These are phyloP conservation scores for Huntiella abstrusa DNA, from an alignment of 2,329 filamentous ascomycete species.

Conservation along the genomic window DNA sequence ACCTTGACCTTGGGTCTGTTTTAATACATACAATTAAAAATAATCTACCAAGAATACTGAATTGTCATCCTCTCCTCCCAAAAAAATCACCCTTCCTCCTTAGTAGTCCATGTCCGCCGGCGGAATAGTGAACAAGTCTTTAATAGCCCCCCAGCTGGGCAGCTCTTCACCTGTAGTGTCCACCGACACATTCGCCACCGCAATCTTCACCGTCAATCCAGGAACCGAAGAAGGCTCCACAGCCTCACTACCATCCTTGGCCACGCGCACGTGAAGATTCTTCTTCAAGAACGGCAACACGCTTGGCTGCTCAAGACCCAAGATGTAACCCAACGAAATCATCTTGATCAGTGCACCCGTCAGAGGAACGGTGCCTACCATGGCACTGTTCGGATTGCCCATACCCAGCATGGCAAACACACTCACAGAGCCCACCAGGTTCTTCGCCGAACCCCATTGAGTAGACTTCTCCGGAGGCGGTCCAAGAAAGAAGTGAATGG, in stretches of 20 bases:
- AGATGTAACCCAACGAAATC: slow-evolving; percentile 20
- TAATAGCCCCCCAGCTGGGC: slow-evolving; percentile 20
- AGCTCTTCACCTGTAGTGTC: slow-evolving; percentile 19
- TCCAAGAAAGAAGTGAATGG: slow-evolving; percentile 50
- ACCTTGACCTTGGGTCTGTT: too few species aligned
- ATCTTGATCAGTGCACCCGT: slow-evolving; percentile 29
- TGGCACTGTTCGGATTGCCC: slow-evolving; percentile 14
- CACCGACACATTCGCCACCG: slow-evolving; percentile 21
- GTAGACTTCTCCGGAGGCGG: slow-evolving; percentile 24
- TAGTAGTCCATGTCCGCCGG: background rate
- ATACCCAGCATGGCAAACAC: slow-evolving; percentile 27
- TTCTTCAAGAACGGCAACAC: slow-evolving; percentile 25
- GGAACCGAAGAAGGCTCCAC: slow-evolving; percentile 16
- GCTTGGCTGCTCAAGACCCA: slow-evolving; percentile 19
- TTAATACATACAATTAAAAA: too few species aligned
- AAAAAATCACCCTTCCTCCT: background rate
- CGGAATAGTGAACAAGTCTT: slow-evolving; percentile 12
- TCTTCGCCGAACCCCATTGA: slow-evolving; percentile 32
- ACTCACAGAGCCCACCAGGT: slow-evolving; percentile 42
- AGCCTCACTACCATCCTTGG: slow-evolving; percentile 15
- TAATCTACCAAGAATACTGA: too few species aligned
- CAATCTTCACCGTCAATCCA: slow-evolving; percentile 20
- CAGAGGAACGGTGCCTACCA: slow-evolving; percentile 27
- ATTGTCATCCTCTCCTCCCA: background rate
- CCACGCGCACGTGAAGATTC: slow-evolving; percentile 20